Evolutionary conservation across 441 rosid species (phyloP), one percentile per base, ranked within the genome.

Genomic region (Gossypium gossypioides): DNA sequence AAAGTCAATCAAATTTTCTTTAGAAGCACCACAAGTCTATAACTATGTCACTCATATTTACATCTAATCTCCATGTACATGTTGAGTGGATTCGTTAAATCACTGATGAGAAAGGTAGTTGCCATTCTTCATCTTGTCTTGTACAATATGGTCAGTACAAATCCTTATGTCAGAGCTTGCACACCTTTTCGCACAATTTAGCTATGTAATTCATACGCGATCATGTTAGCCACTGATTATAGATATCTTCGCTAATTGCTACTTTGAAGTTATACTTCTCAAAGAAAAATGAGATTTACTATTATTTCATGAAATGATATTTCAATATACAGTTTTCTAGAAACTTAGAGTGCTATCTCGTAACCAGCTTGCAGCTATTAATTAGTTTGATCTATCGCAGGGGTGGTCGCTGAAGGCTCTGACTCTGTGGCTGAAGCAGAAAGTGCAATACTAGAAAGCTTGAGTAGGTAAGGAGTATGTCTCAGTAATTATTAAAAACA

Each of bases 381-480:
- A 55, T 57, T 24, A 52, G 60, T 22, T 56, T 9, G 60, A 56
- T 56, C n/a, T 52, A 7, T 6, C 6, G 72, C 86, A 89, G 96
- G 92, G 96, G 76, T 87, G 77, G 80, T 80, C 76, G 86, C 85
- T 51, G 92, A 89, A 79, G 96, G 97, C 55, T 34, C 62, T 4
- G 89, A 88, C 52, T 77, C 88, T 25, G 85, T 94, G 24, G 91
- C 91, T 19, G 86, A 83, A 79, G 92, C 89, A 69, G 99, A 91
- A 84, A 64, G 86, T 78, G 78, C 81, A 19, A 74, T 91, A 37
- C 72, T 90, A 74, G 96, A 90, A 84, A 90, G 91, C 86, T 78
- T 94, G 79, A 90, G 97, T 74, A 89, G 93, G 98, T 90, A 82
- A 34, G 78, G 0, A 22, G 72, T 54, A 10, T 27, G 6, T 34